Conservation (phyloP, 345 rosid species). For the Euphorbia pulcherrima region DNA sequence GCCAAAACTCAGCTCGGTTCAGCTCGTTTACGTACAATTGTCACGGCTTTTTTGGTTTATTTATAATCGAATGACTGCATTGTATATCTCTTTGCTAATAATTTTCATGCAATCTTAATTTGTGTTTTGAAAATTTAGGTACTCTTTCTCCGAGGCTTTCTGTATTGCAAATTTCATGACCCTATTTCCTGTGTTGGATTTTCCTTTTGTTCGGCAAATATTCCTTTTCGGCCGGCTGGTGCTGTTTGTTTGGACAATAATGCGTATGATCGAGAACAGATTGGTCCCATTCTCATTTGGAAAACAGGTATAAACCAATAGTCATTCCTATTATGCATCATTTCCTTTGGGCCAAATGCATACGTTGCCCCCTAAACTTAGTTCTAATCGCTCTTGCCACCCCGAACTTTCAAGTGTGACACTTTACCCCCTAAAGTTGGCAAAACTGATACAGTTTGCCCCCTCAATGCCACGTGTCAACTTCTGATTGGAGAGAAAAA, state of each 20-base stretch:
- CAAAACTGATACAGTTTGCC: too few relatives aligned
- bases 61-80: not conserved
- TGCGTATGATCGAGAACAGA: constrained; percentile 90
- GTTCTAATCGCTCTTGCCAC: too few relatives aligned
- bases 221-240: constrained; percentile 86
- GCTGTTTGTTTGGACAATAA: constrained; percentile 72
- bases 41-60: not conserved
- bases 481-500: too few relatives aligned
- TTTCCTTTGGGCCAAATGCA: not conserved
- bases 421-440: too few relatives aligned
- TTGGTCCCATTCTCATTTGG: constrained; percentile 89
- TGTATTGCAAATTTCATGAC: constrained; percentile 69
- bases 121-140: constrained; percentile 40
- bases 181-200: constrained; percentile 67
- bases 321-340: not conserved
- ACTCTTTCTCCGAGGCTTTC: constrained; percentile 66
- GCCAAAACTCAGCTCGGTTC: too few relatives aligned
- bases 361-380: too few relatives aligned
- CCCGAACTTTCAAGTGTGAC: not conserved
- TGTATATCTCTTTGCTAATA: not conserved
- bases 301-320: constrained; percentile 53
- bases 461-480: too few relatives aligned
- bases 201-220: constrained; percentile 97
- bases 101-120: not conserved
- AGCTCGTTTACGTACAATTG: too few relatives aligned